Evolutionary conservation across 768 basidiomycete species (phyloP).

Genomic region (Macrolepiota albuminosa): DNA sequence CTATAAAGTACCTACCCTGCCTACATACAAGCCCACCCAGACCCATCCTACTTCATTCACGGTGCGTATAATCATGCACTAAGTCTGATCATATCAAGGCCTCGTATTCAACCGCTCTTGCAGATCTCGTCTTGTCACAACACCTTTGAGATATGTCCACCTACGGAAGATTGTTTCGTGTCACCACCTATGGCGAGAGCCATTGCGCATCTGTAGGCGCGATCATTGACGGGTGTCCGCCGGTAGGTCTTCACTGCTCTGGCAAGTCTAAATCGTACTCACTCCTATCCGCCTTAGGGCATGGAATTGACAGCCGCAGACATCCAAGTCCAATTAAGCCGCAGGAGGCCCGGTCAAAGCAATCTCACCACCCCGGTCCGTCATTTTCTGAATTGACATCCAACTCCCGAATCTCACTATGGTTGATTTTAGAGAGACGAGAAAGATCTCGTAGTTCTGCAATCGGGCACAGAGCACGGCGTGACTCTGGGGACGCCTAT

Average conservation of each 20-base stretch:
- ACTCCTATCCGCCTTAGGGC: slow-evolving; percentile 49
- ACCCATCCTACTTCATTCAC: not conserved
- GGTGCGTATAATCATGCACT: not conserved
- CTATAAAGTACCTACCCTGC: not conserved
- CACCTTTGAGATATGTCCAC: slow-evolving; percentile 66
- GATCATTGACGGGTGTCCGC: slow-evolving; percentile 96
- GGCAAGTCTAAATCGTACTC: not conserved
- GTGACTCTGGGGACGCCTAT: slow-evolving; percentile 98
- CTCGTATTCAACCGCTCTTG: not conserved
- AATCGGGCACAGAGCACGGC: slow-evolving; percentile 91
- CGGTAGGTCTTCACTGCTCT: slow-evolving; percentile 45
- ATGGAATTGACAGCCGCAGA: slow-evolving; percentile 74
- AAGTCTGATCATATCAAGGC: not conserved
- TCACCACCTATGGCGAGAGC: slow-evolving; percentile 97
- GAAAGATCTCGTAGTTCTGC: slow-evolving; percentile 89
- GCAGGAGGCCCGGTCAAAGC: slow-evolving; percentile 93
- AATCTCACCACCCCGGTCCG: slow-evolving; percentile 92
- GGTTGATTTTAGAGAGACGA: slow-evolving; percentile 69
- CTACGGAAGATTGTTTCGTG: slow-evolving; percentile 86
- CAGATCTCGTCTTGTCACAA: slow-evolving; percentile 2
- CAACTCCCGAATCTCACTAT: not conserved
- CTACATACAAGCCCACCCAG: not conserved
- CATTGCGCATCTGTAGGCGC: slow-evolving; percentile 97
- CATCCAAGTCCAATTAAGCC: slow-evolving; percentile 86
- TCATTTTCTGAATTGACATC: slow-evolving; percentile 11